Evolutionary conservation across 108 stramenopile species (phyloP), one percentile per base, ranked within the genome.

Genomic region (Pseudonitzschia multistriata): DNA sequence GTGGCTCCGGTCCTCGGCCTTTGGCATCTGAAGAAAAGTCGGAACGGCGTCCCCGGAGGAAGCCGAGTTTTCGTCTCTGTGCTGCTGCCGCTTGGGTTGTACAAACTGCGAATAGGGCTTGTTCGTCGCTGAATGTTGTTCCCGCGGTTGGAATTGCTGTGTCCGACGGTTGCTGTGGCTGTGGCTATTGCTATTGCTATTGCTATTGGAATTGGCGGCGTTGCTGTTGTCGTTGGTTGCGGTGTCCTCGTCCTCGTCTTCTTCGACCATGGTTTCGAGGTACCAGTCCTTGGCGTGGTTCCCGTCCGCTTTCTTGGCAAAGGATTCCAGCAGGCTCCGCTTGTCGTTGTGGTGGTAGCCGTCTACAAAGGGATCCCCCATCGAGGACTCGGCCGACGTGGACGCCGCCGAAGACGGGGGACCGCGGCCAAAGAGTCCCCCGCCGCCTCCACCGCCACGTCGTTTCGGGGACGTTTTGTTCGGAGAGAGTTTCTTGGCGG

Each of bases 1-100:
- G 37, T 73, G 73, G 48, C 73, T 48, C 15, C 73, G 73, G 49
- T 73, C 65, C 66, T 66, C 30, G 21, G 65, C 63, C 13, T 64
- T 57, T 2, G 73, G 73, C 30, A 73, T 37, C 13, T 50, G 6
- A 2, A 73, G 49, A 1, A 73, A 24, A 15, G 15, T 11, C 13
- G 59, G 59, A 60, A 36, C 27, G 1, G 30, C 7, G 2, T 60
- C 30, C 27, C 8, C 10, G 7, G 35, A 35, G 6, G 59, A 33
- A 29, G 59, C n/a, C 25, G 59, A 31, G 17, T 1, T 2, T 13
- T 45, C 42, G 13, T 13, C 42, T 13, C 42, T 45, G 42, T 3
- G 42, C 1, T 3, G 8, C 17, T 45, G 42, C 17, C 42, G 42
- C 42, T 45, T 13, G 21, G 50, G 50, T 19, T 3, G 50, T 2